phyloP scores from a whole-genome alignment of 2,329 filamentous ascomycete species.

The Alternaria tenuissima region DNA sequence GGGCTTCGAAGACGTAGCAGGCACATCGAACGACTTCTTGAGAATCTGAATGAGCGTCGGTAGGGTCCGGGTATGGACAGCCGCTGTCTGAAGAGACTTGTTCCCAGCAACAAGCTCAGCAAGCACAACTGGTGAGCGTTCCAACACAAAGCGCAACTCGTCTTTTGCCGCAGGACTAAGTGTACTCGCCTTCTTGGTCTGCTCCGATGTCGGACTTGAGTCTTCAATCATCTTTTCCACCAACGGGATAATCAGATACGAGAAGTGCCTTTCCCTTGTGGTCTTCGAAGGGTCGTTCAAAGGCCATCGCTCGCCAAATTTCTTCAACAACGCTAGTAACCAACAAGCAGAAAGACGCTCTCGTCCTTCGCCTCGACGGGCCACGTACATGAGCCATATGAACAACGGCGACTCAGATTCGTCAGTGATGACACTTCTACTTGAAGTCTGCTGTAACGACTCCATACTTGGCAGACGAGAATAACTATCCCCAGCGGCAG shows the following conservation, averaged over 20 bases:
- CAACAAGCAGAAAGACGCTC: slow-evolving; percentile 54
- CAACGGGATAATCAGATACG: slow-evolving; percentile 57
- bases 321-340: slow-evolving; percentile 50
- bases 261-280: slow-evolving; percentile 54
- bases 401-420: slow-evolving; percentile 58
- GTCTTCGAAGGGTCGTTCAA: slow-evolving; percentile 48
- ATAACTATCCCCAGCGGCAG: slow-evolving; percentile 39
- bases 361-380: slow-evolving; percentile 51
- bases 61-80: slow-evolving; percentile 73
- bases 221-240: slow-evolving; percentile 59
- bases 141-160: slow-evolving; percentile 41
- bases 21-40: slow-evolving; percentile 71
- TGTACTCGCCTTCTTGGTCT: slow-evolving; percentile 31
- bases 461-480: slow-evolving; percentile 45
- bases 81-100: slow-evolving; percentile 80
- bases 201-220: slow-evolving; percentile 35
- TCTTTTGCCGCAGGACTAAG: slow-evolving; percentile 58
- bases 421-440: slow-evolving; percentile 45
- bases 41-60: slow-evolving; percentile 69
- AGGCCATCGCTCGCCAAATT: slow-evolving; percentile 48
- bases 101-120: slow-evolving; percentile 82
- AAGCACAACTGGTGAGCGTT: slow-evolving; percentile 74
- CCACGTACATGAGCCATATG: slow-evolving; percentile 58
- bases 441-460: slow-evolving; percentile 36
- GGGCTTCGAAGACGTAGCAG: slow-evolving; percentile 57